Evolutionary conservation across 768 basidiomycete genomes (phyloP).

Genomic region (Mycena vitilis): DNA sequence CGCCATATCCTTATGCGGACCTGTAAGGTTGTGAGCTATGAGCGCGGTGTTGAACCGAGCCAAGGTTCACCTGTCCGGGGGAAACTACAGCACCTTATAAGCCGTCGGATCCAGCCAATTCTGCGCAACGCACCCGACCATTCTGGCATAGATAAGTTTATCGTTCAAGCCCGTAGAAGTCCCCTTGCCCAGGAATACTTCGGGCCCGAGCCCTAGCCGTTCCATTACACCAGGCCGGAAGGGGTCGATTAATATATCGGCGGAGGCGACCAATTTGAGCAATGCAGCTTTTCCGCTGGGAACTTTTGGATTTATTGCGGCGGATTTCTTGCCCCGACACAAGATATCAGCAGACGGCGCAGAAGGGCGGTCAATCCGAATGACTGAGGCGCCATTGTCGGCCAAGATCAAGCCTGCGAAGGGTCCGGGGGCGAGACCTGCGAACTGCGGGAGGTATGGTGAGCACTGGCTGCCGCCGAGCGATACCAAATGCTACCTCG

Average conservation of each 20-base stretch:
- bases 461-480: background rate
- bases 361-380: constrained; percentile 76
- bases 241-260: constrained; percentile 88
- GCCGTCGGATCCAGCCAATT: constrained; percentile 8
- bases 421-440: constrained; percentile 84
- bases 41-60: constrained; percentile 1
- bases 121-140: constrained; percentile 68
- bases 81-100: constrained; percentile 54
- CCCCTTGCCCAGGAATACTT: constrained; percentile 70
- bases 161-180: constrained; percentile 64
- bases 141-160: constrained; percentile 76
- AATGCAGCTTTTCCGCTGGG: constrained; percentile 66
- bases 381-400: constrained; percentile 83
- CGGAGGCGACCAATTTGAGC: constrained; percentile 67
- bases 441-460: constrained; percentile 63
- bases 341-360: constrained; percentile 61
- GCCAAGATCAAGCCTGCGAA: constrained; percentile 83
- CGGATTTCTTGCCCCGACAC: constrained; percentile 82
- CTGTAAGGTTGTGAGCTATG: constrained; percentile 49
- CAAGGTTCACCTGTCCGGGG: constrained; percentile 62
- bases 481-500: constrained; percentile 49
- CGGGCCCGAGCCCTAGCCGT: constrained; percentile 79
- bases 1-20: constrained; percentile 81
- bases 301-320: constrained; percentile 75
- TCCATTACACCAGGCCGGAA: constrained; percentile 89